Evolutionary conservation across 768 basidiomycete species (phyloP), one percentile per base, ranked within the genome.

Genomic region (Melanogaster broomeanus): DNA sequence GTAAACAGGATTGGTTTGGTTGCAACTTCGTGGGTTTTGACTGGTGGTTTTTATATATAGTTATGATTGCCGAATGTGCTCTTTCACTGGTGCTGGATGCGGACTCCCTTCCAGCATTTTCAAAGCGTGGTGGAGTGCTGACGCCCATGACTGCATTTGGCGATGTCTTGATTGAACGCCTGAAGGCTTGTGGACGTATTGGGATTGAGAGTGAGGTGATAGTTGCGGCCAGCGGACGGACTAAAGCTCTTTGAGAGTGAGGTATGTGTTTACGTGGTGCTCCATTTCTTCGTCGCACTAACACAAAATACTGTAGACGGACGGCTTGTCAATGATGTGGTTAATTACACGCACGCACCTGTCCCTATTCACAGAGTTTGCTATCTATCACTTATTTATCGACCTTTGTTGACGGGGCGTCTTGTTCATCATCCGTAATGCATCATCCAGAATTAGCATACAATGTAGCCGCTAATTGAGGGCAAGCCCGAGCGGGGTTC

Each of bases 61-160:
- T 83, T 38, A 81, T 94, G 77, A 77, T 92, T n/a, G 73, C 81
- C 1, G 92, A 95, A 72, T 81, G 80, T 15, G 95, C 90, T 0
- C 76, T 98, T 13, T 78, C 80, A 16, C 72, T 95, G 44, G 73
- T 86, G 16, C 71, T 89, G 2, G 76, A 82, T 12, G 61, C 74
- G 25, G 72, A 79, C 16, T 74, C 71, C 15, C 78, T 93, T 2
- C 81, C 91, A 0, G 57, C 74, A 1, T 65, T 85, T 7, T 85
- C 80, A 4, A 74, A 72, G 43, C 67, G 74, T 41, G 94, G 93
- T 12, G 94, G 95, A 1, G 70, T 94, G 3, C 73, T 97, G 43
- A 98, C 95, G 2, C 87, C 94, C 0, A 81, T 87, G 68, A 83
- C 82, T 4, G 94, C 90, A 2, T 78, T 96, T 50, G 94, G 93